phyloP scores from a whole-genome alignment of 2,329 filamentous ascomycete genomes.

The Cercospora sojina region DNA sequence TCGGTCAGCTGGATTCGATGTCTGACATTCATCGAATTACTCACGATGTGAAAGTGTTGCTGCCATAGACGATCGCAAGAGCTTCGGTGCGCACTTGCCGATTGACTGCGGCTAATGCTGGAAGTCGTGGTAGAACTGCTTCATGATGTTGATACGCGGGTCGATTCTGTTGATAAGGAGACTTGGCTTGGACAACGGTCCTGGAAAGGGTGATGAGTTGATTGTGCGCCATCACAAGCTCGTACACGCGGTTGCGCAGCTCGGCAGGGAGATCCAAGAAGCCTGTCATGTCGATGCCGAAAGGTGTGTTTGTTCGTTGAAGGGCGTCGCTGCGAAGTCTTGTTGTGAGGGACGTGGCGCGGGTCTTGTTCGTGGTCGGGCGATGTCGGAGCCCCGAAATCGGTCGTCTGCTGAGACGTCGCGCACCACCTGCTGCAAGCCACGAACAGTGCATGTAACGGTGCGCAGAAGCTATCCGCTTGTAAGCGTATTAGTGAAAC shows the following conservation, averaged over 20 bases:
- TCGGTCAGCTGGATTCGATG: neutral
- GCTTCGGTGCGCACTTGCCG: constrained; percentile 10
- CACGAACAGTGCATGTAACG: neutral
- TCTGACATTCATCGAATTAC: neutral
- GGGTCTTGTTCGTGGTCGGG: neutral
- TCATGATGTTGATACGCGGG: neutral
- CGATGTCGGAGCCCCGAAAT: constrained; percentile 10
- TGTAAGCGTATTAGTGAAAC: neutral
- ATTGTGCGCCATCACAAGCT: neutral
- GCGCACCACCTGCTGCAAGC: neutral
- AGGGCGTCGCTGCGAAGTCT: neutral
- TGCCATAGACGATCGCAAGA: neutral
- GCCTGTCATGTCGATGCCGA: constrained; percentile 3
- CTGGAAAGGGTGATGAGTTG: neutral
- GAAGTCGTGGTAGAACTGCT: constrained; percentile 7
- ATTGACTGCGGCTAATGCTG: constrained; percentile 3
- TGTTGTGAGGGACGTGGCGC: neutral
- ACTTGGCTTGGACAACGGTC: neutral
- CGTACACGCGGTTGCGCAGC: constrained; percentile 7
- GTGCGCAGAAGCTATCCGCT: neutral
- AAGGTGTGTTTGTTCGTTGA: neutral
- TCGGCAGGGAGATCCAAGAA: constrained; percentile 6
- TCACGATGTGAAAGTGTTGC: constrained; percentile 10
- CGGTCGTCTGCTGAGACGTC: constrained; percentile 1
- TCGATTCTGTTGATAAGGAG: neutral